These are phyloP conservation scores for Arthrobotrys pseudoclavata DNA, from an alignment of 2,329 filamentous ascomycete species.

Conservation along the genomic window DNA sequence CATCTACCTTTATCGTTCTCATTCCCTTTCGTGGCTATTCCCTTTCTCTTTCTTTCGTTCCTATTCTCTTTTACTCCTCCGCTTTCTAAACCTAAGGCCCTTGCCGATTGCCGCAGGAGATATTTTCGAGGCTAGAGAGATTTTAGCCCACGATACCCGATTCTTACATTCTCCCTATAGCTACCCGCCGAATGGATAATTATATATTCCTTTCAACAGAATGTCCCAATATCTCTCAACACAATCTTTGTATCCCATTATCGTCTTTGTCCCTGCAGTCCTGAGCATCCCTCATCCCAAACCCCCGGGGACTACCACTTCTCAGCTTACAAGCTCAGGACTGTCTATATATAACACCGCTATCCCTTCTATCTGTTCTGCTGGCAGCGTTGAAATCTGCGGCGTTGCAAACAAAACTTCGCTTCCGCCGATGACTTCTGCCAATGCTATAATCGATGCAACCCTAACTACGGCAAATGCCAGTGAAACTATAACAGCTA, in stretches of 20 bases:
- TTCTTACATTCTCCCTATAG: too few relatives aligned
- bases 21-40: too few relatives aligned
- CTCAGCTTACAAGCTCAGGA: neutral
- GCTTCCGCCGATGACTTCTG: neutral
- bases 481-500: neutral
- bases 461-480: neutral
- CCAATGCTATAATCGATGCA: neutral
- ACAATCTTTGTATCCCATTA: neutral
- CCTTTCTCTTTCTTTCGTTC: too few relatives aligned
- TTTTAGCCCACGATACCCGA: too few relatives aligned
- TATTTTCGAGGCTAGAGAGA: too few relatives aligned
- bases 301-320: neutral
- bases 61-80: too few relatives aligned
- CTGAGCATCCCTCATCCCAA: neutral
- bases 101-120: too few relatives aligned
- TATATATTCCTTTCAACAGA: too few relatives aligned
- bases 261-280: slow-evolving; percentile 27
- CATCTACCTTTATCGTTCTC: too few relatives aligned
- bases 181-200: too few relatives aligned
- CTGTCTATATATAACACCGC: neutral
- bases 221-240: neutral
- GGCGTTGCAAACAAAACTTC: neutral
- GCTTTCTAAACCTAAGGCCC: too few relatives aligned
- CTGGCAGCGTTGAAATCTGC: neutral
- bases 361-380: neutral